Evolutionary conservation across 2,329 filamentous ascomycete genomes (phyloP).

Genomic region (Colletotrichum lini): DNA sequence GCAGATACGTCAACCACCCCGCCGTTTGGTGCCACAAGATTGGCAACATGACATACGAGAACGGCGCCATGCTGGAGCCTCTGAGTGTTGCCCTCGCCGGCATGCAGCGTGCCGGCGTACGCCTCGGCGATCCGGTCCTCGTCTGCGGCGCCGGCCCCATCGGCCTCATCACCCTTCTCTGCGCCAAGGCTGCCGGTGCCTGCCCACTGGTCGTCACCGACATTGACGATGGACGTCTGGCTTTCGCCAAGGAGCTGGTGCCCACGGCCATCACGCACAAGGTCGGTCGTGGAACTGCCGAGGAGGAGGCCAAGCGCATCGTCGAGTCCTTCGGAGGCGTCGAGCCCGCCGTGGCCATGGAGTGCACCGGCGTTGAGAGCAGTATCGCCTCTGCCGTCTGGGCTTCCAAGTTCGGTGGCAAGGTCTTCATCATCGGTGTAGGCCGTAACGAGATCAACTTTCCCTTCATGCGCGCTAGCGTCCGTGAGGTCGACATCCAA

Average conservation of each 20-base stretch:
- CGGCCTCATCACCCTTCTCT: conserved; percentile 89
- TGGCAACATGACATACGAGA: conserved; percentile 90
- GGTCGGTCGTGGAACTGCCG: conserved; percentile 75
- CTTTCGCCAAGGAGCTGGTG: conserved; percentile 87
- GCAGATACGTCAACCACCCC: conserved; percentile 95
- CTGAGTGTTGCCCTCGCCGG: conserved; percentile 90
- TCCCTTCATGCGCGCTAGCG: conserved; percentile 93
- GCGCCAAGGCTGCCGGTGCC: conserved; percentile 87
- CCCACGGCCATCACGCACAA: conserved; percentile 86
- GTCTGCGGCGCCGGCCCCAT: conserved; percentile 96
- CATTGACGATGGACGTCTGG: conserved; percentile 87
- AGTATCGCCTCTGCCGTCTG: conserved; percentile 90
- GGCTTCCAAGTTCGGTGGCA: conserved; percentile 93
- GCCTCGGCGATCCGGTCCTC: conserved; percentile 87
- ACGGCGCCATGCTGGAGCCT: conserved; percentile 92
- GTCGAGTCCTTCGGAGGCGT: conserved; percentile 78
- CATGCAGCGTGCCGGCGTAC: conserved; percentile 85
- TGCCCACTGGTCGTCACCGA: conserved; percentile 95
- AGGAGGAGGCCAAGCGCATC: conserved; percentile 81
- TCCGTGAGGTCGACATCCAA: conserved; percentile 92
- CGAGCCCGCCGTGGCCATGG: conserved; percentile 86
- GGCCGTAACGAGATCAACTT: conserved; percentile 96
- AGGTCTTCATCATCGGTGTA: conserved; percentile 96
- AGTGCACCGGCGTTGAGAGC: conserved; percentile 96
- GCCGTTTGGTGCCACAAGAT: conserved; percentile 98